These are phyloP conservation scores for Diatrype stigma DNA, from an alignment of 2,329 filamentous ascomycete species.

Conservation along the genomic window DNA sequence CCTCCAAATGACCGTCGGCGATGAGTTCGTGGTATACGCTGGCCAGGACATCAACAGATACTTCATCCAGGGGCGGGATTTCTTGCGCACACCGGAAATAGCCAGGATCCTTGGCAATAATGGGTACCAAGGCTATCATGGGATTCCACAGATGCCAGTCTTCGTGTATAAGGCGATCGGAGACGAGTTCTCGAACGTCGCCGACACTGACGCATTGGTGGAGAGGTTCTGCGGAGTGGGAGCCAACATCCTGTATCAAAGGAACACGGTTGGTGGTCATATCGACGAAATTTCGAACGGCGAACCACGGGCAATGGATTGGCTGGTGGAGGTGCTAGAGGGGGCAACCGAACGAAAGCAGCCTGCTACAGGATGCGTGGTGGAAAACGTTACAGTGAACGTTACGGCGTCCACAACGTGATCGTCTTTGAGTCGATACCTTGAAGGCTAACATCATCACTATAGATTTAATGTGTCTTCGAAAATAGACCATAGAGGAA, in stretches of 20 bases:
- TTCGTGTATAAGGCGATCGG: conserved; percentile 46
- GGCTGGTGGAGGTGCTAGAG: conserved; percentile 10
- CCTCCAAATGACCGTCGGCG: conserved; percentile 9
- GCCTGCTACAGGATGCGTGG: not conserved
- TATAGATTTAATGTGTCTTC: no score
- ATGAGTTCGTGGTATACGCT: conserved; percentile 11
- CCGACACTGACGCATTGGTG: conserved; percentile 40
- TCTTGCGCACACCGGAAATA: not conserved
- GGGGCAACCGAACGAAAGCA: conserved; percentile 5
- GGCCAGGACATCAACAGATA: conserved; percentile 24
- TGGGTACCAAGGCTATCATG: conserved; percentile 24
- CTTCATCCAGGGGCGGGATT: conserved; percentile 19
- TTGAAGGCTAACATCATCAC: no score
- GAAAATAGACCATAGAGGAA: no score
- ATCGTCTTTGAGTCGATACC: no score
- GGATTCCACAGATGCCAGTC: conserved; percentile 41
- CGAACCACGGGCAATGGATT: conserved; percentile 10
- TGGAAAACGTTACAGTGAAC: conserved; percentile 11
- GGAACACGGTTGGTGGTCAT: conserved; percentile 41
- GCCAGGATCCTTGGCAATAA: not conserved
- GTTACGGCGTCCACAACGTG: not conserved
- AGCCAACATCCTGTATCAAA: conserved; percentile 38
- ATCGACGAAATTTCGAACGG: conserved; percentile 22
- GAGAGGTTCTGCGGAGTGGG: conserved; percentile 35
- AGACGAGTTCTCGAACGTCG: conserved; percentile 41